Conservation (phyloP, 768 basidiomycete species). For the Russula olivacea region DNA sequence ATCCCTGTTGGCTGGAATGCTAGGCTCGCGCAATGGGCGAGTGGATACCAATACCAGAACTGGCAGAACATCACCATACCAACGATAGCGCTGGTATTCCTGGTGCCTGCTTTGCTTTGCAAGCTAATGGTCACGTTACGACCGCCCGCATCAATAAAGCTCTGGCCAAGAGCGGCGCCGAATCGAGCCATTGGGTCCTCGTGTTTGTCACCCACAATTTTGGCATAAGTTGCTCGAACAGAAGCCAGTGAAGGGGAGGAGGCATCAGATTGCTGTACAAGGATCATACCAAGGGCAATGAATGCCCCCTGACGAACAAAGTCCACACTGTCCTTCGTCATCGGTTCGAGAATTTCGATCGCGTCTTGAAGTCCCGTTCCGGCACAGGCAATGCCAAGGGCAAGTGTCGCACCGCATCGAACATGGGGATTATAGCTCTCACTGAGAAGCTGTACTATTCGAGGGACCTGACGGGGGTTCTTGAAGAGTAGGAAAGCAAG, state of each 20-base stretch:
- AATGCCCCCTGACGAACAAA: slow-evolving; percentile 98
- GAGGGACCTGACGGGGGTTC: slow-evolving; percentile 91
- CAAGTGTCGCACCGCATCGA: slow-evolving; percentile 92
- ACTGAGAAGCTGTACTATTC: slow-evolving; percentile 92
- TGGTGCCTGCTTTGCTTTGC: slow-evolving; percentile 87
- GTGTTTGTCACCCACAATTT: slow-evolving; percentile 92
- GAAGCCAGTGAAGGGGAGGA: slow-evolving; percentile 75
- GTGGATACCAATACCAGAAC: slow-evolving; percentile 99
- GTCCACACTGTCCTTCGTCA: slow-evolving; percentile 97
- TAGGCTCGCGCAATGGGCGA: slow-evolving; percentile 87
- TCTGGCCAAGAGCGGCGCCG: slow-evolving; percentile 93
- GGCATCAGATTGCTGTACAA: slow-evolving; percentile 93
- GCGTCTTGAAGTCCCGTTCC: slow-evolving; percentile 98
- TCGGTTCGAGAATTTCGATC: slow-evolving; percentile 91
- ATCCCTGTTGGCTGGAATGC: slow-evolving; percentile 95
- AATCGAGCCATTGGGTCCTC: slow-evolving; percentile 99
- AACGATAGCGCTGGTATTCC: slow-evolving; percentile 90
- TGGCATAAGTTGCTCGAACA: slow-evolving; percentile 78
- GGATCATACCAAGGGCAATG: slow-evolving; percentile 92
- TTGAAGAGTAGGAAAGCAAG: slow-evolving; percentile 96
- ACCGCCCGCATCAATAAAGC: slow-evolving; percentile 96
- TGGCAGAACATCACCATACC: slow-evolving; percentile 99
- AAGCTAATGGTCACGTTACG: slow-evolving; percentile 93
- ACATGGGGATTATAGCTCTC: slow-evolving; percentile 99
- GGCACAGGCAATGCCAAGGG: slow-evolving; percentile 94